Percentiles rank a stretch among this genome's conserved stretches.
phyloP scores from a whole-genome alignment of 1,284 basidiomycete species.

The Marasmius oreades region DNA sequence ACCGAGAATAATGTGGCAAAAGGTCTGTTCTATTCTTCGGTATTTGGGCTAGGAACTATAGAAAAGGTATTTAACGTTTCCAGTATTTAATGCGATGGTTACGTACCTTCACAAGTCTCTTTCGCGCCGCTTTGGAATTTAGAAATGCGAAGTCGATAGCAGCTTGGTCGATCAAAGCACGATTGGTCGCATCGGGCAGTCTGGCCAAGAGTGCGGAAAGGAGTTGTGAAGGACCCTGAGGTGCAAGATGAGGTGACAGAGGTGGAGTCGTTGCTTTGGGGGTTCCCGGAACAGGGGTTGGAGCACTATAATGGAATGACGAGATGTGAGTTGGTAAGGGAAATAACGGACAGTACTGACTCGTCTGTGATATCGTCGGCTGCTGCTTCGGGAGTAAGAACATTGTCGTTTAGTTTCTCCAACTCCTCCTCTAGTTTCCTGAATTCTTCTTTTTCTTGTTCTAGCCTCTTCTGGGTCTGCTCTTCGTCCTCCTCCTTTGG shows the following conservation, averaged over 20 bases:
- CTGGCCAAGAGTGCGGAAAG: conserved; percentile 91
- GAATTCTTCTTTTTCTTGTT: conserved; percentile 47
- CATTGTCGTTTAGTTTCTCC: conserved; percentile 40
- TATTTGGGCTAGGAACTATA: conserved; percentile 79
- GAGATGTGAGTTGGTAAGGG: not conserved
- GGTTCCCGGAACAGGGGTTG: conserved; percentile 64
- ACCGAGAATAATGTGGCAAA: conserved; percentile 88
- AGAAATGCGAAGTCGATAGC: conserved; percentile 96
- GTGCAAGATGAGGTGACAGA: conserved; percentile 62
- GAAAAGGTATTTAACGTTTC: conserved; percentile 4
- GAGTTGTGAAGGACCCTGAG: conserved; percentile 89
- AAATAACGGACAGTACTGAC: conserved; percentile 34
- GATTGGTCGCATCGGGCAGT: conserved; percentile 90
- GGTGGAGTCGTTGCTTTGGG: conserved; percentile 62
- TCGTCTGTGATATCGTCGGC: conserved; percentile 41
- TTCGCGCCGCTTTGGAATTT: conserved; percentile 93
- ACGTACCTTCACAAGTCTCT: conserved; percentile 79
- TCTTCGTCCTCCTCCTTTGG: conserved; percentile 42
- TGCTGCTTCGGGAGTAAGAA: conserved; percentile 15
- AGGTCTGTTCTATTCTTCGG: conserved; percentile 90
- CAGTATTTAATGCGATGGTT: conserved; percentile 7
- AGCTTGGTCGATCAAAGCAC: conserved; percentile 89
- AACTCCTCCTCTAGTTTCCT: conserved; percentile 72
- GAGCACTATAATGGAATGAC: conserved; percentile 30
- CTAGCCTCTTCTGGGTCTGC: conserved; percentile 31